Evolutionary conservation across 257 asterid genomes (phyloP).

Genomic region (Mitragyna speciosa): DNA sequence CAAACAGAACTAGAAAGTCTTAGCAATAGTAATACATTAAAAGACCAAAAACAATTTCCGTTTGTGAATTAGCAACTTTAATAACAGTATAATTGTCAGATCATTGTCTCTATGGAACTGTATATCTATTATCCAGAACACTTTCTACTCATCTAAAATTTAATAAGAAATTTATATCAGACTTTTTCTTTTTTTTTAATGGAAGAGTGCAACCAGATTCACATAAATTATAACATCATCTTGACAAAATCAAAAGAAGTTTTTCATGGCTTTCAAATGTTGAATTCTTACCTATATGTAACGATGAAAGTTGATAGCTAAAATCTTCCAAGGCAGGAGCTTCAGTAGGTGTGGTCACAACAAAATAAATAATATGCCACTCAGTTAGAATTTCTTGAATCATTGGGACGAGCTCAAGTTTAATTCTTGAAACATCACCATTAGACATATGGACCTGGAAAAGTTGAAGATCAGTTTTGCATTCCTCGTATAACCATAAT

Average conservation of each 20-base stretch:
- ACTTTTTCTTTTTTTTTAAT: neutral
- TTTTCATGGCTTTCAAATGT: slow-evolving; percentile 8
- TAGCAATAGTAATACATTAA: too few relatives aligned
- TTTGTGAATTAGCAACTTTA: neutral
- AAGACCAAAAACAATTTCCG: neutral
- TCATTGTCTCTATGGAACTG: neutral
- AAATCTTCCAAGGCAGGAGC: slow-evolving; percentile 85
- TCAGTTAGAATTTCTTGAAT: slow-evolving; percentile 76
- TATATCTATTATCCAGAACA: neutral
- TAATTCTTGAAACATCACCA: slow-evolving; percentile 69
- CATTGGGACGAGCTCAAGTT: slow-evolving; percentile 78
- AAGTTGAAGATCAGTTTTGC: neutral
- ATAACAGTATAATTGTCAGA: neutral
- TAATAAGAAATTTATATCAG: neutral
- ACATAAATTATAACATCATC: neutral
- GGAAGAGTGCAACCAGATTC: neutral
- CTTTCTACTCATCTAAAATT: neutral
- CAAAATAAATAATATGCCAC: slow-evolving; percentile 86
- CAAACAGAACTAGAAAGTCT: neutral
- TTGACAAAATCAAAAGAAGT: slow-evolving; percentile 14
- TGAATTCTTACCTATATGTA: slow-evolving; percentile 69
- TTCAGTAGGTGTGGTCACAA: slow-evolving; percentile 80
- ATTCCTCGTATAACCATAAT: neutral
- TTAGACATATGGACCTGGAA: slow-evolving; percentile 80
- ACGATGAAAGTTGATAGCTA: slow-evolving; percentile 80